Conservation (phyloP, 129 eudicot genomes). For the Flaveria linearis region DNA sequence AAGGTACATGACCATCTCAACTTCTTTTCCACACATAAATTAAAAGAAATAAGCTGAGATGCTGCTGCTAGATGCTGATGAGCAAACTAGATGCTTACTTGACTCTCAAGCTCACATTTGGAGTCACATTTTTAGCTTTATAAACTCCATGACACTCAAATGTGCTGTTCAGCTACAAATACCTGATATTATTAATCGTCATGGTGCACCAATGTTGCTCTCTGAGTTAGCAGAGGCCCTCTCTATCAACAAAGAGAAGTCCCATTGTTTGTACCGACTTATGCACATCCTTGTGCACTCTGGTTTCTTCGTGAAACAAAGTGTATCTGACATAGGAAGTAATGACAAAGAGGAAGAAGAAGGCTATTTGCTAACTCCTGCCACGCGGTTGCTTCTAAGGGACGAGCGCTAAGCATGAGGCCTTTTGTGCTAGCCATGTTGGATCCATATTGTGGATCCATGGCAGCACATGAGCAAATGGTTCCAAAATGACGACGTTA, state of each 20-base stretch:
- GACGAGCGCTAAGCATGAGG: constrained; percentile 21
- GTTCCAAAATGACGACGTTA: constrained; percentile 22
- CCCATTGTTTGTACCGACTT: not conserved
- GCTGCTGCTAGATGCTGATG: not conserved
- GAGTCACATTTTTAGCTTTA: constrained; percentile 5
- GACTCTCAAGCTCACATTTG: constrained; percentile 14
- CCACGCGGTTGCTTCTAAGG: constrained; percentile 31
- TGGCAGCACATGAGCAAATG: constrained; percentile 25
- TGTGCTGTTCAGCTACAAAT: constrained; percentile 6
- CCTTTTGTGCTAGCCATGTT: constrained; percentile 23
- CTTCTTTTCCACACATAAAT: not conserved
- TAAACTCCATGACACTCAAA: constrained; percentile 14
- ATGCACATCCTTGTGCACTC: constrained; percentile 10
- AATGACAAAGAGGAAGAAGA: constrained; percentile 6
- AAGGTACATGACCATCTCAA: not conserved
- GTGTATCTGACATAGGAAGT: not conserved
- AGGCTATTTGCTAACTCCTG: constrained; percentile 29
- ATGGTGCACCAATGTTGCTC: constrained; percentile 6
- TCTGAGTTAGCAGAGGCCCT: constrained; percentile 1
- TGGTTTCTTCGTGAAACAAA: constrained; percentile 12
- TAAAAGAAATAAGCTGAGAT: not conserved
- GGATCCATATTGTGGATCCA: constrained; percentile 26
- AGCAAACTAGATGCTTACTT: not conserved
- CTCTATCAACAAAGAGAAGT: not conserved
- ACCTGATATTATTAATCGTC: not conserved